Base-by-base conservation (phyloP, 23 red algal genomes). In the Agarophyton chilense region DNA sequence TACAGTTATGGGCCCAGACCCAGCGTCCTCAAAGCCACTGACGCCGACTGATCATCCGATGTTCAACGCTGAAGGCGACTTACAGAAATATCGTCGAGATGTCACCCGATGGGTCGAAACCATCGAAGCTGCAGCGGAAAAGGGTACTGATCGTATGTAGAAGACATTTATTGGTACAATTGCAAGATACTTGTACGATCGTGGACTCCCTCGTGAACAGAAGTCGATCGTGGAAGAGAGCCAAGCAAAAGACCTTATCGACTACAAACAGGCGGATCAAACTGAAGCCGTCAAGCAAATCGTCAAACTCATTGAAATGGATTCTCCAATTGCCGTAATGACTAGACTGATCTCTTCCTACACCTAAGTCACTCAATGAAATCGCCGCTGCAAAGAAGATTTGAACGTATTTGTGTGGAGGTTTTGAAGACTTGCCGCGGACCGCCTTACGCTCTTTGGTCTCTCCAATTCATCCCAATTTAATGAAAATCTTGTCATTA, bases 381-480 rank as follows among this genome's bases (percentile, higher is more conserved):
- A 2, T 28, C 19, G 22, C 2, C n/a, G 2, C 22, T 25, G 55
- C 22, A 58, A 58, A 1, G 62, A 72, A 43, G 51, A 68, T 31
- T 38, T 86, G 40, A 42, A 57, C 0, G 50, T 33, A 11, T 64
- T 82, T 21, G 78, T 39, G 5, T 63, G 52, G 31, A 21, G 78
- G 18, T 82, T 82, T 14, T 0, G 42, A 6, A 28, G 16, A 10
- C 12, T 82, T 12, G 78, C 78, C 18, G 31, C 78, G 21, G 78
- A 82, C 28, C 52, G 63, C 1, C 36, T 82, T 4, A 32, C n/a
- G 57, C 50, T 63, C 40, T 51, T 55, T 18, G 78, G 25, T n/a
- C 12, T 33, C 8, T 82, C 78, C 31, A 38, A 21, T 2, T 82
- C 52, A 12, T 64, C 78, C 8, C 78, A 82, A 64, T 19, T 82